These are phyloP conservation scores for Chalciporus sphaerocephalus DNA, from an alignment of 768 basidiomycete genomes.

Conservation along the genomic window DNA sequence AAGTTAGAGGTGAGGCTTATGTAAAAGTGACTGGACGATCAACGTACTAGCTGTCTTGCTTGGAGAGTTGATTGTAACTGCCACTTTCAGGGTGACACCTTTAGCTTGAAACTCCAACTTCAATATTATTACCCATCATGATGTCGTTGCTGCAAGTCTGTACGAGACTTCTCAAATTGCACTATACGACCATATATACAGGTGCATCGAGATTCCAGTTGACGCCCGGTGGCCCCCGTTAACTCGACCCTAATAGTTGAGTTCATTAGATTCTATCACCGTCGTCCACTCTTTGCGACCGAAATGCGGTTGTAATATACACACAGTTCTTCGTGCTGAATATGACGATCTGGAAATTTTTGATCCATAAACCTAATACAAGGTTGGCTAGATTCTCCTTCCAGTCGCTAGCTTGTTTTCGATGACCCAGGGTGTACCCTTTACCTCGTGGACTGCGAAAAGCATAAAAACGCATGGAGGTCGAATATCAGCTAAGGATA, in stretches of 20 bases:
- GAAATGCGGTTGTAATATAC: not conserved
- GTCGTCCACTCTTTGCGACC: too few relatives aligned
- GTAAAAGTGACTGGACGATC: too few relatives aligned
- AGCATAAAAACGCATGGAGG: conserved; percentile 14
- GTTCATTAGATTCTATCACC: not conserved
- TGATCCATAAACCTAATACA: not conserved
- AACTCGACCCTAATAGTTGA: not conserved
- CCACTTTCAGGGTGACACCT: too few relatives aligned
- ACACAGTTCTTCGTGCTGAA: not conserved
- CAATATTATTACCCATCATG: too few relatives aligned
- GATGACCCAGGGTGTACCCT: not conserved
- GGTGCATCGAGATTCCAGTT: not conserved
- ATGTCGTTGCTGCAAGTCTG: too few relatives aligned
- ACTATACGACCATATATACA: not conserved
- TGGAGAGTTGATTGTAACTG: too few relatives aligned
- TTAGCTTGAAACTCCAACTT: too few relatives aligned
- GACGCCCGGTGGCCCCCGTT: not conserved
- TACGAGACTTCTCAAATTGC: too few relatives aligned
- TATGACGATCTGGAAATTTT: not conserved
- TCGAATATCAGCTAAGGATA: conserved; percentile 10
- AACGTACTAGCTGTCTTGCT: too few relatives aligned
- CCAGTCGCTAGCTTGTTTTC: not conserved
- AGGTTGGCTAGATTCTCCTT: not conserved
- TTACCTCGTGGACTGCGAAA: conserved; percentile 22
- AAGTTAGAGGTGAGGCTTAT: not conserved